Conservation (phyloP, 148 eudicot species). For the Diospyros kaki region DNA sequence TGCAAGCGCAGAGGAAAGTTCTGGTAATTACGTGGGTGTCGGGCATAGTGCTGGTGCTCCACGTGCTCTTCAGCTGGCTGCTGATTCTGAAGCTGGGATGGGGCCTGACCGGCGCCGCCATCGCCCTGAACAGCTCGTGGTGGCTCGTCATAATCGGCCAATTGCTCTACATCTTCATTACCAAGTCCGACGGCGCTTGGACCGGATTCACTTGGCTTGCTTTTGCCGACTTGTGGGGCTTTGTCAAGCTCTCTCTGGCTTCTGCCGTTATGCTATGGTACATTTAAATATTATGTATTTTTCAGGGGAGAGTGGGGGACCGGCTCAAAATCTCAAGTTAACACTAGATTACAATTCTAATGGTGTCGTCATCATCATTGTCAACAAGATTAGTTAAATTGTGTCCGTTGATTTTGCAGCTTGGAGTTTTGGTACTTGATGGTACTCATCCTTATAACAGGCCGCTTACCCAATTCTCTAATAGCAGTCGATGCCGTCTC, state of each 20-base stretch:
- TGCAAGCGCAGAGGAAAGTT: slow-evolving; percentile 82
- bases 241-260: slow-evolving; percentile 68
- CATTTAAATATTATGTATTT: background rate
- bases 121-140: slow-evolving; percentile 63
- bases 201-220: slow-evolving; percentile 71
- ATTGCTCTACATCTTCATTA: slow-evolving; percentile 47
- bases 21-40: slow-evolving; percentile 61
- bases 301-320: too few relatives aligned
- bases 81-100: slow-evolving; percentile 54
- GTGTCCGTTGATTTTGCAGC: slow-evolving; percentile 33
- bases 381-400: background rate
- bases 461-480: slow-evolving; percentile 55
- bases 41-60: slow-evolving; percentile 47
- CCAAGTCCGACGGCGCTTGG: slow-evolving; percentile 83
- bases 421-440: slow-evolving; percentile 89
- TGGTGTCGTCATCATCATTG: background rate
- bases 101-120: slow-evolving; percentile 73
- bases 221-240: slow-evolving; percentile 64
- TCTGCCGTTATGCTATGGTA: slow-evolving; percentile 88
- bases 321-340: too few relatives aligned
- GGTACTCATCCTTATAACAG: slow-evolving; percentile 61
- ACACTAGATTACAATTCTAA: too few relatives aligned
- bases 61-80: slow-evolving; percentile 56
- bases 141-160: slow-evolving; percentile 68
- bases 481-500: slow-evolving; percentile 77